Evolutionary conservation across 1,284 basidiomycete genomes (phyloP).

Genomic region (Rhodotorula sp.): DNA sequence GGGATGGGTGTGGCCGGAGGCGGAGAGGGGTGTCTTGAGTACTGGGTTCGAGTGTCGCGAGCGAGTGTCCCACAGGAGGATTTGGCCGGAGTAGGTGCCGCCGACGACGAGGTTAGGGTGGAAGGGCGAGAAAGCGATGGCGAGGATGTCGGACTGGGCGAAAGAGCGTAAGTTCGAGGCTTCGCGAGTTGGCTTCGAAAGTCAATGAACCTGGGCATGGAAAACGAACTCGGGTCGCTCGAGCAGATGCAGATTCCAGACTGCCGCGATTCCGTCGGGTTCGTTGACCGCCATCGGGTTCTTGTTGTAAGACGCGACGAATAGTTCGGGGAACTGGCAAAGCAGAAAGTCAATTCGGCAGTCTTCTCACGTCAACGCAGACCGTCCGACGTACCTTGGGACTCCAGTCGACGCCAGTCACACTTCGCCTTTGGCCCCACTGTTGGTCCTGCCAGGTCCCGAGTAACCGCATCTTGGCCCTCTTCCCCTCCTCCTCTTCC

Average conservation of each 20-base stretch:
- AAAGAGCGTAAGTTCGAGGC: background rate
- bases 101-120: conserved; percentile 96
- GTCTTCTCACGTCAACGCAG: background rate
- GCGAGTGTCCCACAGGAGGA: conserved; percentile 97
- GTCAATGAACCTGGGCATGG: conserved; percentile 74
- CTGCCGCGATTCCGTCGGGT: conserved; percentile 91
- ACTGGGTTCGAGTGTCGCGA: conserved; percentile 86
- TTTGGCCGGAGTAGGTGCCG: conserved; percentile 97
- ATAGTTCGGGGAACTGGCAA: conserved; percentile 85
- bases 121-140: conserved; percentile 94
- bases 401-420: conserved; percentile 97
- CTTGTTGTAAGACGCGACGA: conserved; percentile 93
- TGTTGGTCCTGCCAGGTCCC: conserved; percentile 83
- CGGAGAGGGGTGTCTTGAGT: conserved; percentile 90
- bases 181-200: background rate
- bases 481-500: conserved; percentile 30
- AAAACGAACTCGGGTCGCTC: conserved; percentile 97
- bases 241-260: conserved; percentile 94
- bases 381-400: conserved; percentile 66
- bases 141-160: conserved; percentile 86
- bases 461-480: conserved; percentile 23
- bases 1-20: conserved; percentile 90
- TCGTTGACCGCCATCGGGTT: conserved; percentile 86
- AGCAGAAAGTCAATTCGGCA: background rate
- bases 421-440: conserved; percentile 83